Evolutionary conservation across 345 rosid genomes (phyloP), one percentile per base, ranked within the genome.

Genomic region (Gossypium raimondii): DNA sequence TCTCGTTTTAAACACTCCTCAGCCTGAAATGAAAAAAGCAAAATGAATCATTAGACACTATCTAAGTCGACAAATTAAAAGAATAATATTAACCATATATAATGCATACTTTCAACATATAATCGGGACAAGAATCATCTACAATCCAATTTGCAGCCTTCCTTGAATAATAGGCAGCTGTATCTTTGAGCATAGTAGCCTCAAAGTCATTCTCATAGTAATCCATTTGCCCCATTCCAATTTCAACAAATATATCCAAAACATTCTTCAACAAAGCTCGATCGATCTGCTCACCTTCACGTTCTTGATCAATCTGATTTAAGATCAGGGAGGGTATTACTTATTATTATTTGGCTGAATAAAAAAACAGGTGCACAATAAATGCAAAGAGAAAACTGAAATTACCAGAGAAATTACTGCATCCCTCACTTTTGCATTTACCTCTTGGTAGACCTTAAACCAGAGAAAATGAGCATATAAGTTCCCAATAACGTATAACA

Each of bases 131-230:
- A 64, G 92, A 87, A 78, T 90, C 86, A 20, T 87, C 88, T 34
- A 82, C n/a, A 68, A 90, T 90, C 94, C 94, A 90, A 73, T 24
- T 84, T 70, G 92, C 81, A 48, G 94, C 94, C 79, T 90, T 90
- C 62, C 86, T 83, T 52, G 85, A 87, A 82, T 90, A 90, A 81
- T 90, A 88, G 1, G 84, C 84, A 67, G 87, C 82, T 51, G 89
- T 82, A 75, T 87, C 90, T 58, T 84, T 57, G 57, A 90, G 88
- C 87, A 88, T 79, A n/a, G 78, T 53, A 3, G 27, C 81, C 78
- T 88, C 94, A 79, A 90, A 90, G 79, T 90, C 92, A 51, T 57
- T 66, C 65, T 81, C 81, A 68, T 90, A 90, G 9, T 38, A 70
- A 59, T 84, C 84, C 88, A 87, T 87, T 27, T 70, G 73, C 16